Conservation (phyloP, 2,329 filamentous ascomycete species). For the Aspergillus calidoustus region DNA sequence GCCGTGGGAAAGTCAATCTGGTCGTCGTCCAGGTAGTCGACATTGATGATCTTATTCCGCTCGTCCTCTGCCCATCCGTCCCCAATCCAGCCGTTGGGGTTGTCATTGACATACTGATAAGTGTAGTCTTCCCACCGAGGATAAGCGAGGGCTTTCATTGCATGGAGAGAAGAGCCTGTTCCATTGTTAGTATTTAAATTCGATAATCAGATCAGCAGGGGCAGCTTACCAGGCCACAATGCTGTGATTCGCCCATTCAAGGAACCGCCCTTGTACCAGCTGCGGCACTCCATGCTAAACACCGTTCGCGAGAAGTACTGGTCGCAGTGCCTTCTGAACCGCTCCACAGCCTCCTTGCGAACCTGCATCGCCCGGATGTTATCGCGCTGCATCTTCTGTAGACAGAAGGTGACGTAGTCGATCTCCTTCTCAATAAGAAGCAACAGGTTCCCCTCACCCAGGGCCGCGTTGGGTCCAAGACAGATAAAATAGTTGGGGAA, state of each 20-base stretch:
- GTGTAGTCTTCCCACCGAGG: constrained; percentile 47
- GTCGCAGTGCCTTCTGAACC: constrained; percentile 38
- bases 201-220: neutral
- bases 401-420: constrained; percentile 41
- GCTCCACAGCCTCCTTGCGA: constrained; percentile 31
- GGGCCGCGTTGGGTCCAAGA: constrained; percentile 38
- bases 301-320: constrained; percentile 42
- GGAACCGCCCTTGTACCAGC: constrained; percentile 45
- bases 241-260: constrained; percentile 37
- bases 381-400: constrained; percentile 42
- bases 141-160: constrained; percentile 39
- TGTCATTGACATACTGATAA: constrained; percentile 42
- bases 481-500: constrained; percentile 43
- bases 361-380: constrained; percentile 37
- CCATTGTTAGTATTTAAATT: constrained; percentile 1
- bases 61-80: constrained; percentile 42
- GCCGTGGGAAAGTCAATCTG: constrained; percentile 38
- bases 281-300: constrained; percentile 40
- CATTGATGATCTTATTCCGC: constrained; percentile 35
- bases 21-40: constrained; percentile 43
- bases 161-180: constrained; percentile 42
- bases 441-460: constrained; percentile 41
- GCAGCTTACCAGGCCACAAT: constrained; percentile 40
- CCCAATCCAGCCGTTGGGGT: constrained; percentile 38
- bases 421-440: constrained; percentile 38